Base-by-base conservation (phyloP, 2,329 filamentous ascomycete genomes). In the Talaromyces piceae region DNA sequence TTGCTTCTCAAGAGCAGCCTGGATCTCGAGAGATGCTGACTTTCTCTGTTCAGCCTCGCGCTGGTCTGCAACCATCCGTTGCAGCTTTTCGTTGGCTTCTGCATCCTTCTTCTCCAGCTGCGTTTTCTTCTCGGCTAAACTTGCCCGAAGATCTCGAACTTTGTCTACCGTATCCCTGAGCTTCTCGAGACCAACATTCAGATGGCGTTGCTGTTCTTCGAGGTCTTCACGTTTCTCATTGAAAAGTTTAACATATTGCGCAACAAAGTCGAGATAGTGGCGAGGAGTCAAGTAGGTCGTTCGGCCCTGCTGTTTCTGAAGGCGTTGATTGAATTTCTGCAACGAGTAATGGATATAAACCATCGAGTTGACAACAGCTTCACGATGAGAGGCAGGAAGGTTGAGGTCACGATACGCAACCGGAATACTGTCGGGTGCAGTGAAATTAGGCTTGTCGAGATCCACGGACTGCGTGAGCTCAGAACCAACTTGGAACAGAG, bases 131-230 rank as follows among this genome's bases (percentile, higher is more conserved):
- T 94, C 85, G 1, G 91, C 91, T 52, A 99, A 78, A 69, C 90
- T 96, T 59, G 82, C 84, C 61, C 91, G 85, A 54, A 98, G 78
- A 68, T 97, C 91, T 55, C 88, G 84, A 51, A 99, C 93, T 74
- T 98, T 97, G 70, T 95, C 90, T 20, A 97, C 91, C 2, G 93
- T 98, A 71, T 97, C 93, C 59, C 88, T 82, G 25, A 99, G 77
- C 70, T 99, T 99, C 74, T 98, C 93, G 2, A 99, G 80, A 77
- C 93, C 94, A 51, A 97, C 91, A 63, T 98, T 98, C 56, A 99
- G 78, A 79, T 99, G 93, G 26, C 93, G 87, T 67, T 99, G 93
- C 69, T 99, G 93, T 67, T 99, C 93, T 69, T 99, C 93, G 1
- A 99, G 80, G 65, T 98, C 93, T 68, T 97, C 93, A 9, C 94